Percentiles rank a stretch among this genome's conserved stretches.
Evolutionary conservation across 768 basidiomycete species (phyloP).

Genomic region (Kwoniella sp.): DNA sequence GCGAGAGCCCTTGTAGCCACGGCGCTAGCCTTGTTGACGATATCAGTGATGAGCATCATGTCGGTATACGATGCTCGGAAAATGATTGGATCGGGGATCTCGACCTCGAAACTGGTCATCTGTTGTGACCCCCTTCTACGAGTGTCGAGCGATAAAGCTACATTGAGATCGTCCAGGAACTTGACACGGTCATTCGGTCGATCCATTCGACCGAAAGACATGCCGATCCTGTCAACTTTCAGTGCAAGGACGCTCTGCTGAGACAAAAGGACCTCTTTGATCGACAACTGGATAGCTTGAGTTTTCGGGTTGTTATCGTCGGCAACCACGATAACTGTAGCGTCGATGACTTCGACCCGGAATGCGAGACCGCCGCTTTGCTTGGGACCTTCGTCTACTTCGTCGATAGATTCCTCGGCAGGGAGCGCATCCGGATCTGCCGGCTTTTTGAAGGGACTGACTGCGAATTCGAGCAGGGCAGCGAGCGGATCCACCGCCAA

Average conservation of each 20-base stretch:
- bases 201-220: conserved; percentile 92
- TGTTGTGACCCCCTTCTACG: conserved; percentile 62
- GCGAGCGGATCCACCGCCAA: conserved; percentile 90
- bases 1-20: conserved; percentile 61
- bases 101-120: conserved; percentile 80
- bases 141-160: conserved; percentile 83
- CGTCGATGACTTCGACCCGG: conserved; percentile 84
- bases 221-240: conserved; percentile 78
- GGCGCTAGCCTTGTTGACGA: conserved; percentile 78
- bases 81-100: conserved; percentile 72
- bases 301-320: conserved; percentile 75
- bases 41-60: conserved; percentile 72
- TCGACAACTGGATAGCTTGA: conserved; percentile 81
- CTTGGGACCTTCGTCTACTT: conserved; percentile 22
- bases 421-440: conserved; percentile 18
- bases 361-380: conserved; percentile 60
- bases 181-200: conserved; percentile 77
- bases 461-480: conserved; percentile 82
- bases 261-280: conserved; percentile 81
- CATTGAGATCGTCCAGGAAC: conserved; percentile 88
- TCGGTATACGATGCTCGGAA: conserved; percentile 95
- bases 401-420: conserved; percentile 25
- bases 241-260: conserved; percentile 84
- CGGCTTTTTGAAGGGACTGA: conserved; percentile 60
- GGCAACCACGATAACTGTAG: conserved; percentile 84